Percentiles rank a stretch among this genome's conserved stretches.
These are phyloP conservation scores for Arthroderma sp. DNA, from an alignment of 2,329 filamentous ascomycete genomes.

Conservation along the genomic window DNA sequence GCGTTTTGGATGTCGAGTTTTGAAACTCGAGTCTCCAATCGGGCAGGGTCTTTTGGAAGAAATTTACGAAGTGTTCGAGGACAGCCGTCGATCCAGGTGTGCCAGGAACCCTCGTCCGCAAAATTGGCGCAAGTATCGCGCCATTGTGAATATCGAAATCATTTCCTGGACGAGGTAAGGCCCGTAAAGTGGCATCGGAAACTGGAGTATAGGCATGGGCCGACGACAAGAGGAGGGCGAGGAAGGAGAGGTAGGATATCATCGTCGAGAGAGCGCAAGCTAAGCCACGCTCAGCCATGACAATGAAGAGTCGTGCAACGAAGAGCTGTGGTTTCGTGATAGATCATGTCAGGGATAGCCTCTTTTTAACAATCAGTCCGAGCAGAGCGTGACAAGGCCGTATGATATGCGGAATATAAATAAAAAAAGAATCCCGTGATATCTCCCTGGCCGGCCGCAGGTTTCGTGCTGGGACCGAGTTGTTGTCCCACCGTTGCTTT, in stretches of 20 bases:
- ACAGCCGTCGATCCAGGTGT: constrained; percentile 62
- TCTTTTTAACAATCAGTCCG: background rate
- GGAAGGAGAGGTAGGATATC: constrained; percentile 7
- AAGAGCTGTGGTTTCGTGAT: background rate
- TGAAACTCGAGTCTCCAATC: constrained; percentile 72
- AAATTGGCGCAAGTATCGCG: constrained; percentile 68
- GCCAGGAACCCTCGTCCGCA: constrained; percentile 78
- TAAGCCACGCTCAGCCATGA: background rate
- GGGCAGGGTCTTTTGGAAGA: constrained; percentile 64
- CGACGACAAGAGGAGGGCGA: constrained; percentile 19
- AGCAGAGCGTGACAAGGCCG: background rate
- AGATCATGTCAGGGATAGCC: background rate
- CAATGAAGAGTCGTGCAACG: background rate
- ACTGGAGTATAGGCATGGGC: constrained; percentile 46
- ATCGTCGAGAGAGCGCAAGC: background rate
- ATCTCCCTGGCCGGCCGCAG: background rate
- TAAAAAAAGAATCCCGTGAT: too few species aligned
- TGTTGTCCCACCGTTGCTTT: background rate
- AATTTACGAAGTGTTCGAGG: constrained; percentile 70
- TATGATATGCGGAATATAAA: too few species aligned
- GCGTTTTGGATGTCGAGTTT: constrained; percentile 79
- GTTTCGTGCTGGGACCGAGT: background rate
- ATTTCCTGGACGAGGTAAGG: constrained; percentile 57
- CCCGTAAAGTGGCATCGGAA: constrained; percentile 60
- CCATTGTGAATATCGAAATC: constrained; percentile 72